Percentiles rank a stretch among this genome's conserved stretches.
phyloP scores from a whole-genome alignment of 1,139 yeast genomes.

The Saccharomyces hybrid region DNA sequence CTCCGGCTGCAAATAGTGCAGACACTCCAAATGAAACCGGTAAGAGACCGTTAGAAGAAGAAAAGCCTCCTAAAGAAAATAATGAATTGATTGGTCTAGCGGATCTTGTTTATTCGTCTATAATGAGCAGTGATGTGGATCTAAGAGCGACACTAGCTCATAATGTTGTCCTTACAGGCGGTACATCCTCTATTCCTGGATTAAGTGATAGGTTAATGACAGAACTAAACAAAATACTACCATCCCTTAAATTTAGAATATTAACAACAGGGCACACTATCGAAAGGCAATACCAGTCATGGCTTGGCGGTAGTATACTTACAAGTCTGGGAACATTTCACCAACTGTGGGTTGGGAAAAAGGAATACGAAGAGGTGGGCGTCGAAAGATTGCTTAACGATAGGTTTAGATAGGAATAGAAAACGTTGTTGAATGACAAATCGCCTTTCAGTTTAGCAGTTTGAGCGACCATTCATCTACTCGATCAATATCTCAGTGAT shows the following conservation, averaged over 20 bases:
- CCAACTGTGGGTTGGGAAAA: constrained; percentile 90
- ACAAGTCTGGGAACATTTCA: constrained; percentile 94
- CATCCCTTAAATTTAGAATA: constrained; percentile 86
- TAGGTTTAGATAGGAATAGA: constrained; percentile 48
- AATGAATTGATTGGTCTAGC: constrained; percentile 47
- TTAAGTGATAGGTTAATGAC: constrained; percentile 70
- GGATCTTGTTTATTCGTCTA: constrained; percentile 59
- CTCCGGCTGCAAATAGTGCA: constrained; percentile 7
- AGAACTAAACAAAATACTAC: constrained; percentile 66
- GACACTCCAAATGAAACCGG: constrained; percentile 27
- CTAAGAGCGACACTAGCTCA: constrained; percentile 85
- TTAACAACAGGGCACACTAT: constrained; percentile 80
- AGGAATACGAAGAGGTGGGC: constrained; percentile 89
- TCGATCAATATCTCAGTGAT: neutral
- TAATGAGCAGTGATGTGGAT: constrained; percentile 76
- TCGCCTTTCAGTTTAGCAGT: neutral
- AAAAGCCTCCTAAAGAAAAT: constrained; percentile 5
- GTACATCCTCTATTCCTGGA: constrained; percentile 80
- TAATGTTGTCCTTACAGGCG: constrained; percentile 87
- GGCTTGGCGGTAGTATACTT: constrained; percentile 94
- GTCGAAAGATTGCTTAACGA: constrained; percentile 67
- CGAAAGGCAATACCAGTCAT: constrained; percentile 79
- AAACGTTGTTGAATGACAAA: neutral
- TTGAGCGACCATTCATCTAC: neutral
- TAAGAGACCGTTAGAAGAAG: constrained; percentile 24